Conservation (phyloP, 805 yeast species). For the Dipodascus albidus region DNA sequence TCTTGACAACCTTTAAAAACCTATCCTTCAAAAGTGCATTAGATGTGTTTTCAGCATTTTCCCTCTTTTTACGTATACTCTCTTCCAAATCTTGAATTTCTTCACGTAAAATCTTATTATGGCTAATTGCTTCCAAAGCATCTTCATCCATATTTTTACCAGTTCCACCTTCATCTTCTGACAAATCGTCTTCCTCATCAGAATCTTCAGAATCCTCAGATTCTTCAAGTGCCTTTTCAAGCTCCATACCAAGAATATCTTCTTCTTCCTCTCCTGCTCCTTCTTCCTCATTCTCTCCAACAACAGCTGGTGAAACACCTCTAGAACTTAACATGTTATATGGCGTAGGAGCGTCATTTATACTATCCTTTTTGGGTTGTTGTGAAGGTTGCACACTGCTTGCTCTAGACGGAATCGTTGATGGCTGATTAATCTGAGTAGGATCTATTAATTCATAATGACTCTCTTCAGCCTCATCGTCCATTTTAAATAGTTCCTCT, state of each 20-base stretch:
- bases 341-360: slow-evolving; percentile 18
- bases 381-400: slow-evolving; percentile 9
- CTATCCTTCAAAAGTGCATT: slow-evolving; percentile 82
- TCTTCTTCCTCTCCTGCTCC: slow-evolving; percentile 18
- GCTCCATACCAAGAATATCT: slow-evolving; percentile 23
- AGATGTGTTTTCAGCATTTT: slow-evolving; percentile 56
- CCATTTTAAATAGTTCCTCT: slow-evolving; percentile 60
- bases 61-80: slow-evolving; percentile 64
- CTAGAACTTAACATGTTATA: slow-evolving; percentile 23
- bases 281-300: slow-evolving; percentile 17
- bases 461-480: slow-evolving; percentile 74
- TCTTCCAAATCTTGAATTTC: slow-evolving; percentile 73
- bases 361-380: slow-evolving; percentile 12
- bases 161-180: slow-evolving; percentile 32
- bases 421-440: slow-evolving; percentile 1
- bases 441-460: slow-evolving; percentile 57
- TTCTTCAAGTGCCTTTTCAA: slow-evolving; percentile 36
- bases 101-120: slow-evolving; percentile 66
- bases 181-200: slow-evolving; percentile 40
- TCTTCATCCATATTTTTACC: slow-evolving; percentile 41
- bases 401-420: slow-evolving; percentile 13
- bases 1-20: slow-evolving; percentile 67
- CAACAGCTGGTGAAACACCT: slow-evolving; percentile 14
- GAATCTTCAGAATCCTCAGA: slow-evolving; percentile 39
- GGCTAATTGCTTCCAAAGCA: slow-evolving; percentile 42